Evolutionary conservation across 805 yeast species (phyloP).

Genomic region (Candida corydali): DNA sequence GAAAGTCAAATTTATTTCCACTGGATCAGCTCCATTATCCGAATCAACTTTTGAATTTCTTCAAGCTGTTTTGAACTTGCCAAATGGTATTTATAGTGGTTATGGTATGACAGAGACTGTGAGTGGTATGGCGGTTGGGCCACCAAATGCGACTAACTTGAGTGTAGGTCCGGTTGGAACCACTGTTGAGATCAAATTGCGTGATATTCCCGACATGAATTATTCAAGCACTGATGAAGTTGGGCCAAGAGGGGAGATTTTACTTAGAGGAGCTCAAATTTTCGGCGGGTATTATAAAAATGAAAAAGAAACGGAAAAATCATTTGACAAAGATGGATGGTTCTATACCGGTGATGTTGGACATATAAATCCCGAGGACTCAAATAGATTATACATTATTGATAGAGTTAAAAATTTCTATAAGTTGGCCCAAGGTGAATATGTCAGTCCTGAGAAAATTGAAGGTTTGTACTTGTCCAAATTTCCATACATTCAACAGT

Average conservation of each 20-base stretch:
- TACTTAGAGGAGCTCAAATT: slow-evolving; percentile 54
- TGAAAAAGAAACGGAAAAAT: slow-evolving; percentile 42
- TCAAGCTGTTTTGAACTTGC: slow-evolving; percentile 51
- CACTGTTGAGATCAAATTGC: slow-evolving; percentile 47
- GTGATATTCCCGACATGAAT: slow-evolving; percentile 61
- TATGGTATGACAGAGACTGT: slow-evolving; percentile 61
- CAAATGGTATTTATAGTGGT: slow-evolving; percentile 52
- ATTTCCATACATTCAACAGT: slow-evolving; percentile 24
- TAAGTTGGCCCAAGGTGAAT: slow-evolving; percentile 40
- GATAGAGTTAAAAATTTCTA: slow-evolving; percentile 46
- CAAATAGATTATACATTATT: slow-evolving; percentile 38
- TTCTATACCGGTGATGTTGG: slow-evolving; percentile 55
- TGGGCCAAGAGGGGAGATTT: slow-evolving; percentile 48
- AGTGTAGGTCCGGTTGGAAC: slow-evolving; percentile 32
- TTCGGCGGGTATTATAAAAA: slow-evolving; percentile 49
- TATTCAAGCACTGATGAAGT: slow-evolving; percentile 30
- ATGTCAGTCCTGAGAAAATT: slow-evolving; percentile 40
- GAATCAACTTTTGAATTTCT: slow-evolving; percentile 56
- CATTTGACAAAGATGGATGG: slow-evolving; percentile 49
- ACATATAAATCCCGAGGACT: slow-evolving; percentile 17
- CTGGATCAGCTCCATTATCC: slow-evolving; percentile 68
- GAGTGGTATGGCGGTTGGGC: slow-evolving; percentile 53
- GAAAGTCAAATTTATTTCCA: slow-evolving; percentile 20
- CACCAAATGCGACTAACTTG: slow-evolving; percentile 25
- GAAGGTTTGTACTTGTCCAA: slow-evolving; percentile 29